Evolutionary conservation across 208 protist genomes (phyloP).

Genomic region (Acanthamoeba royreba): DNA sequence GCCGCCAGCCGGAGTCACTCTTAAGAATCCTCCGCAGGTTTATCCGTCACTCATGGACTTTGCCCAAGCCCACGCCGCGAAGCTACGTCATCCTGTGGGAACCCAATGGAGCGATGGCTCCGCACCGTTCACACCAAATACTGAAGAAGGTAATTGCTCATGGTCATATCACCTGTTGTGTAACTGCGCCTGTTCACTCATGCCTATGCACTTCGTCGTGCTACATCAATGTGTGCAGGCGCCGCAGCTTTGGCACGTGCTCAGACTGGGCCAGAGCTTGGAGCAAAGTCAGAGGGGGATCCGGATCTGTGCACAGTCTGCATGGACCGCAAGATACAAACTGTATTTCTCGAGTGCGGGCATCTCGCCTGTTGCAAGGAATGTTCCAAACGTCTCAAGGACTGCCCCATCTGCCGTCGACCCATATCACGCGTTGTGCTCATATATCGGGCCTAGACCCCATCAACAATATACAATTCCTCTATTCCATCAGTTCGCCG

Average conservation of each 20-base stretch:
- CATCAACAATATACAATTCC: not conserved
- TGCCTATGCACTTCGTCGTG: no score
- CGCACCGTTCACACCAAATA: not conserved
- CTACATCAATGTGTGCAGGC: no score
- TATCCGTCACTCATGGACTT: conserved; percentile 52
- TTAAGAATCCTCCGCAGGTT: conserved; percentile 55
- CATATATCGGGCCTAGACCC: conserved; percentile 53
- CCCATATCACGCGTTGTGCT: conserved; percentile 55
- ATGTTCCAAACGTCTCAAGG: conserved; percentile 55
- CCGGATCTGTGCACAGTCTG: conserved; percentile 56
- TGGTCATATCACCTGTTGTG: no score
- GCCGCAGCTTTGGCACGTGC: not conserved
- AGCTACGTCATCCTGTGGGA: conserved; percentile 38
- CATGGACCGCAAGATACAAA: conserved; percentile 66
- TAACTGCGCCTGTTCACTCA: no score
- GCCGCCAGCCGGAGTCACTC: not conserved
- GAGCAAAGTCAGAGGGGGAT: not conserved
- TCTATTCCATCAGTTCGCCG: no score
- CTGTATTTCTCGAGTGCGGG: conserved; percentile 69
- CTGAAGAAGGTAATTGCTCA: no score
- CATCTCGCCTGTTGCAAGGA: conserved; percentile 61
- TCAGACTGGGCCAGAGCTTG: not conserved
- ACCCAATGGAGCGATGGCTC: conserved; percentile 16
- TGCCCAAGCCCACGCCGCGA: conserved; percentile 6
- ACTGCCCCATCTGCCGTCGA: conserved; percentile 60